Evolutionary conservation across 2,329 filamentous ascomycete genomes (phyloP), one percentile per base, ranked within the genome.

Genomic region (Calonectria henricotiae): DNA sequence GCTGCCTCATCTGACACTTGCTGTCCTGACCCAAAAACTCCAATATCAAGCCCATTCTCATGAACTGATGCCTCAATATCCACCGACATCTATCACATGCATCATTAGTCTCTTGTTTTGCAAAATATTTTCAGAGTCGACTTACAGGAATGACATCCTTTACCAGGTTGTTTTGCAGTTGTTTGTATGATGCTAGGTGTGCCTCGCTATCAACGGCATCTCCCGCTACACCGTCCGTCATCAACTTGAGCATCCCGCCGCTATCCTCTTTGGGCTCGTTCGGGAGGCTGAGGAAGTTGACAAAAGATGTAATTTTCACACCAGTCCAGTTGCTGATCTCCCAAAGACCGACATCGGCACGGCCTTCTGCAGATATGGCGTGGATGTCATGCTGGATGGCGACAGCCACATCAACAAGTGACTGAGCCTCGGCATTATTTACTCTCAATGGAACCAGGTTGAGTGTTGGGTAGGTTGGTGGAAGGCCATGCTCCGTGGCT

Each of bases 301-400:
- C 90, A 82, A 94, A 96, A 0, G 88, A 90, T 74, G 93, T 88
- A 1, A 97, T 81, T 65, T 81, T 85, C 2, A 94, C 82, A 0
- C 92, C 92, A 0, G 93, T 96, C 94, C 94, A 98, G 17, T 86
- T 81, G 23, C 86, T 82, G 43, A 98, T 91, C 79, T 97, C 91
- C 83, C 89, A 89, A 1, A 98, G 83, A 1, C 90, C 90, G 0
- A 90, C 90, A 1, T 86, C 77, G 90, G 90, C 55, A 85, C 87
- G 2, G 82, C 81, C 30, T 74, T 86, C 23, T 86, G 70, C 68
- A 12, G 74, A 87, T 41, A 98, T 91, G 4, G 84, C 79, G 41
- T 88, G 84, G 0, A 98, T 81, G 76, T 97, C 93, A 0, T 77
- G 76, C 77, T 97, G 94, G 2, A 98, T 89, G 13, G 84, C 79